Evolutionary conservation across 768 basidiomycete species (phyloP), one percentile per base, ranked within the genome.

Genomic region (Collybiopsis luxurians): DNA sequence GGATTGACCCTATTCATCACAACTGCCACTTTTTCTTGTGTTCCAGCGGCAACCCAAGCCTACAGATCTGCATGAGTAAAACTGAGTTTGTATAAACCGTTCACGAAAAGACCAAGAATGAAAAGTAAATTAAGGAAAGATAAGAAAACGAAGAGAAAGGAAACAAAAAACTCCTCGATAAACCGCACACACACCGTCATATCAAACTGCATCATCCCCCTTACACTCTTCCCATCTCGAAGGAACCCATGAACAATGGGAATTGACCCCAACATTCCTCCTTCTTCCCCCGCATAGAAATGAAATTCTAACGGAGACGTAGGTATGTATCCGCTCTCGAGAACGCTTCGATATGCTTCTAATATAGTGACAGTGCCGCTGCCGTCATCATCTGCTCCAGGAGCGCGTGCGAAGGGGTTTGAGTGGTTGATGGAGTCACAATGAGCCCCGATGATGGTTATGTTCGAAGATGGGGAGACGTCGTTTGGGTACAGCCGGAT

Each of bases 171-270:
- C 36, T 7, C 17, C 13, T 4, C 4, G 15, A n/a, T 9, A 6
- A 42, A 42, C n/a, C 4, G 4, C 15, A 17, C 5, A 42, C 40
- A 42, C 12, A 63, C 59, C 51, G 59, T 60, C 61, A 56, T 62
- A 43, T 67, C 70, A 24, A 73, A 64, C 43, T 75, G 67, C 13
- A 71, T 63, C 77, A 79, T 79, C 1, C 71, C 79, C 31, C 68
- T 66, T 12, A 79, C 71, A 21, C 70, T 66, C 55, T 65, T 67
- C 9, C 67, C 72, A 7, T 65, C 60, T 38, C 65, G 62, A 57
- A 72, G 71, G 59, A 75, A 79, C 24, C 65, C 61, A 36, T 71
- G 67, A 17, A 71, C 77, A 42, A 81, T 62, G 12, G 75, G 77
- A 58, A 75, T 73, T 40, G 74, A 73, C n/a, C 76, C 76, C 5